phyloP scores from a whole-genome alignment of 768 basidiomycete species.

The Termitomyces sp. region DNA sequence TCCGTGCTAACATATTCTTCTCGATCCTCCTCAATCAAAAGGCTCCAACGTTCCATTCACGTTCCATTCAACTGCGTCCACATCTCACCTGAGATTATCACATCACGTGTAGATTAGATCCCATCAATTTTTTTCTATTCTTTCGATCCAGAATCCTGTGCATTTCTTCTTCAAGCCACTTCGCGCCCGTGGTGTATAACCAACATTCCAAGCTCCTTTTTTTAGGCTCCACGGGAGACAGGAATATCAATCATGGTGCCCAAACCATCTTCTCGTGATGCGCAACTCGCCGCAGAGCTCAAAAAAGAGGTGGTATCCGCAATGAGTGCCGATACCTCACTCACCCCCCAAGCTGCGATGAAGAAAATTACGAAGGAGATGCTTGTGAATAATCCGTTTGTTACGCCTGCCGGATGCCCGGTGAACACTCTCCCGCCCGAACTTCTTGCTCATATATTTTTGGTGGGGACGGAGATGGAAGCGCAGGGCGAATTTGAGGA shows the following conservation, averaged over 20 bases:
- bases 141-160: background rate
- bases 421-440: constrained; percentile 55
- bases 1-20: background rate
- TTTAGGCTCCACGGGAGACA: no score
- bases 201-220: background rate
- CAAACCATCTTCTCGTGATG: constrained; percentile 17
- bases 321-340: constrained; percentile 23
- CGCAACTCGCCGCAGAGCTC: constrained; percentile 23
- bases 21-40: no score
- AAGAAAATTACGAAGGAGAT: constrained; percentile 29
- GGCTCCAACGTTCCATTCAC: no score
- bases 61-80: no score
- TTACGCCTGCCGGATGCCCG: constrained; percentile 45
- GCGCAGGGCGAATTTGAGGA: constrained; percentile 31
- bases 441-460: constrained; percentile 54
- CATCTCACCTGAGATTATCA: no score
- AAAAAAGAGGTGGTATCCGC: constrained; percentile 19
- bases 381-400: constrained; percentile 44
- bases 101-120: background rate
- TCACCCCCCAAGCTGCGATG: constrained; percentile 29
- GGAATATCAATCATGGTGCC: constrained; percentile 16
- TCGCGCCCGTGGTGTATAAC: background rate
- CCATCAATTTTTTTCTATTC: background rate
- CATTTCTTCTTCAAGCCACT: background rate
- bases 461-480: constrained; percentile 36